Evolutionary conservation across 768 basidiomycete species (phyloP).

Genomic region (Naganishia friedmannii): DNA sequence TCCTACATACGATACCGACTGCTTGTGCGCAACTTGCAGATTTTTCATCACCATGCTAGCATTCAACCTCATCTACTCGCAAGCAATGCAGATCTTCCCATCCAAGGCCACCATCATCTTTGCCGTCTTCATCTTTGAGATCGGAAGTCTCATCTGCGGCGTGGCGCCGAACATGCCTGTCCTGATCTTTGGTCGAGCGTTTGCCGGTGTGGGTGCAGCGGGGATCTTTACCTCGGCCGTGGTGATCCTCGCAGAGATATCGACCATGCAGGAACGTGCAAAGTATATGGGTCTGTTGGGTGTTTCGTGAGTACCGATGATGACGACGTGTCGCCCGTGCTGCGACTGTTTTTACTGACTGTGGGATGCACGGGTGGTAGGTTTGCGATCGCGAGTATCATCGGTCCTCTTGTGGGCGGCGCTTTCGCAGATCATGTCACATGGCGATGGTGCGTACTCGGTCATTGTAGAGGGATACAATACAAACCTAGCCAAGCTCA

Average conservation of each 20-base stretch:
- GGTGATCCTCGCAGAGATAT: conserved; percentile 46
- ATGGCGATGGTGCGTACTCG: conserved; percentile 54
- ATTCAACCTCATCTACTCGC: conserved; percentile 48
- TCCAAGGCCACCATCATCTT: conserved; percentile 48
- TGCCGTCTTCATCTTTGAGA: conserved; percentile 54
- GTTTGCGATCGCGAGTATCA: conserved; percentile 56
- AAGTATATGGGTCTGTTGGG: conserved; percentile 49
- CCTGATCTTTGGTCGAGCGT: conserved; percentile 55
- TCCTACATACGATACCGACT: background rate
- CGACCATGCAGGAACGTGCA: conserved; percentile 40
- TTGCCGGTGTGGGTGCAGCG: conserved; percentile 57
- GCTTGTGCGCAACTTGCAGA: background rate
- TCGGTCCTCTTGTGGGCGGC: conserved; percentile 58
- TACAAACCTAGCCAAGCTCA: background rate
- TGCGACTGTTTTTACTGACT: background rate
- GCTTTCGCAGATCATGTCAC: conserved; percentile 55
- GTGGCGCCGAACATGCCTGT: conserved; percentile 47
- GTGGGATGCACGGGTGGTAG: conserved; percentile 25
- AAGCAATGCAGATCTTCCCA: conserved; percentile 47
- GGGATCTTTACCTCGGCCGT: conserved; percentile 51
- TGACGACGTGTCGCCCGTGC: background rate
- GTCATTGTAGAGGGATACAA: no score
- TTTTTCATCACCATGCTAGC: conserved; percentile 47
- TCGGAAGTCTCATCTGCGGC: conserved; percentile 57
- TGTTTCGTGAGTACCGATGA: conserved; percentile 37